A percentile compares a stretch with the other conserved stretches of the same genome.
Evolutionary conservation across 164 flowering plant genomes (phyloP).

Genomic region (Hamamelis virginiana): DNA sequence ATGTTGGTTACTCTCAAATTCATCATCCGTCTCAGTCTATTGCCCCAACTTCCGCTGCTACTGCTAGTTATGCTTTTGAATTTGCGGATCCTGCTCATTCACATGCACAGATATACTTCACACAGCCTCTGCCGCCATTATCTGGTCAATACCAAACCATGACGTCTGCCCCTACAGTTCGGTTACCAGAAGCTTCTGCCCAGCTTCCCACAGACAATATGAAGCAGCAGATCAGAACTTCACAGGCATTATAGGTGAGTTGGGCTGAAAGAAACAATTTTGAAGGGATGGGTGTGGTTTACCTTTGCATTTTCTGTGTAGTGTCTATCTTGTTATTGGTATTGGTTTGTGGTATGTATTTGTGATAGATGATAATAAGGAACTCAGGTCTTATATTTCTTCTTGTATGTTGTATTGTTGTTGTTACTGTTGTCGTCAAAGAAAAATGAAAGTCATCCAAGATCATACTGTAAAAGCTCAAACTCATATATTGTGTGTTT

Average conservation of each 20-base stretch:
- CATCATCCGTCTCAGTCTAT: slow-evolving; percentile 67
- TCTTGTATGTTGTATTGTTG: slow-evolving; percentile 27
- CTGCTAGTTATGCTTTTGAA: slow-evolving; percentile 58
- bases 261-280: slow-evolving; percentile 44
- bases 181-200: slow-evolving; percentile 40
- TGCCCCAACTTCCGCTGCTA: slow-evolving; percentile 38
- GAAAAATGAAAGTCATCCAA: slow-evolving; percentile 31
- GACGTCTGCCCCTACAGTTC: slow-evolving; percentile 40
- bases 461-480: slow-evolving; percentile 35
- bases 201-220: slow-evolving; percentile 46
- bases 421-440: slow-evolving; percentile 21
- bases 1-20: slow-evolving; percentile 59
- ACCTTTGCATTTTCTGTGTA: slow-evolving; percentile 18
- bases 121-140: slow-evolving; percentile 52
- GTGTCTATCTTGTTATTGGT: slow-evolving; percentile 29
- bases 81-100: slow-evolving; percentile 58
- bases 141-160: slow-evolving; percentile 77
- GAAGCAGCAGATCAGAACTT: slow-evolving; percentile 62
- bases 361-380: slow-evolving; percentile 59
- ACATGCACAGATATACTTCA: slow-evolving; percentile 64
- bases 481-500: slow-evolving; percentile 22
- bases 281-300: slow-evolving; percentile 39
- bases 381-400: slow-evolving; percentile 23
- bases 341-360: slow-evolving; percentile 39
- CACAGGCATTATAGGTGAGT: slow-evolving; percentile 42